These are phyloP conservation scores for Ustilago trichophora DNA, from an alignment of 1,284 basidiomycete species.

Conservation along the genomic window DNA sequence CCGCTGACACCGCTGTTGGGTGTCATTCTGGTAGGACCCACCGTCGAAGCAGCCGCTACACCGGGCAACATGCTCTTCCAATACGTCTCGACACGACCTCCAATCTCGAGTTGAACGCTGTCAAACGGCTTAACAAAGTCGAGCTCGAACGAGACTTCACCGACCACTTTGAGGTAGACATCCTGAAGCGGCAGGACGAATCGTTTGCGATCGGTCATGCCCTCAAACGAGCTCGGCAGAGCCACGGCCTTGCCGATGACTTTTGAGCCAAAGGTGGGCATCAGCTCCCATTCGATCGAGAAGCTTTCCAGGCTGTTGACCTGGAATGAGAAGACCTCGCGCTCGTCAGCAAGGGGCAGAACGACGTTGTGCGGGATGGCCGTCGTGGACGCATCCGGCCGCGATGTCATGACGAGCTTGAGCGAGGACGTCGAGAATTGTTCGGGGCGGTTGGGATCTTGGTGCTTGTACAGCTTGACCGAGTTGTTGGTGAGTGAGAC, in stretches of 20 bases:
- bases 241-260: constrained; percentile 93
- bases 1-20: constrained; percentile 50
- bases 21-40: constrained; percentile 52
- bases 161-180: constrained; percentile 89
- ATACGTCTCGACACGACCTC: constrained; percentile 74
- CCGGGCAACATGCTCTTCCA: constrained; percentile 66
- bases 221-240: constrained; percentile 77
- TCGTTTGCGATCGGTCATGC: constrained; percentile 57
- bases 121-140: constrained; percentile 89
- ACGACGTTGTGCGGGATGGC: constrained; percentile 74
- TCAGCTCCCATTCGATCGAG: constrained; percentile 90
- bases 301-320: constrained; percentile 78
- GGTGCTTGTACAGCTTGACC: constrained; percentile 62
- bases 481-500: constrained; percentile 71
- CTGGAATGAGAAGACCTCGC: constrained; percentile 89
- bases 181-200: constrained; percentile 79
- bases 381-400: constrained; percentile 77
- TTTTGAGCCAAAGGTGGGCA: constrained; percentile 98
- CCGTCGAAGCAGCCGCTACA: constrained; percentile 16
- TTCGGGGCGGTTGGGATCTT: constrained; percentile 60
- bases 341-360: constrained; percentile 78
- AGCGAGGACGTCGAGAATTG: constrained; percentile 74
- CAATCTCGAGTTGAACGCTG: constrained; percentile 92
- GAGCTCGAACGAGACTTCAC: constrained; percentile 91
- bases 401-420: constrained; percentile 89